A percentile compares a stretch with the other conserved stretches of the same genome.
These are phyloP conservation scores for Rubia tinctorum DNA, from an alignment of 305 asterid species.

Conservation along the genomic window DNA sequence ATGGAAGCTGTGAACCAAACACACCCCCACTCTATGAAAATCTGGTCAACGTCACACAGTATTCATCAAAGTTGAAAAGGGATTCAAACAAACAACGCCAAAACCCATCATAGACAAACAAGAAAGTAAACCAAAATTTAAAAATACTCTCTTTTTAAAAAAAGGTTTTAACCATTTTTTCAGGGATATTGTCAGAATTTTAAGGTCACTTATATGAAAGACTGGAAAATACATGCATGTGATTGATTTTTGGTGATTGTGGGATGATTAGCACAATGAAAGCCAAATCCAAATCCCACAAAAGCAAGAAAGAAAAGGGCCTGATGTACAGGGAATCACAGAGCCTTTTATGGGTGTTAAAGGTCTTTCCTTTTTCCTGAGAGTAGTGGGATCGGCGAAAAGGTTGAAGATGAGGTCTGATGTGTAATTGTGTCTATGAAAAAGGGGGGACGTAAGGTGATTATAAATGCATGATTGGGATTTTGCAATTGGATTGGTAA, in stretches of 20 bases:
- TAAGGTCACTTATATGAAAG: slow-evolving; percentile 6
- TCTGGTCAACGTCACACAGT: not conserved
- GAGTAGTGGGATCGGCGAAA: slow-evolving; percentile 18
- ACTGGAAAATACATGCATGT: slow-evolving; percentile 11
- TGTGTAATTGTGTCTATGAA: not conserved
- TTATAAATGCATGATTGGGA: not conserved
- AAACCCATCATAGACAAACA: not conserved
- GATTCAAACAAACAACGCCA: not conserved
- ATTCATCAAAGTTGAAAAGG: slow-evolving; percentile 4
- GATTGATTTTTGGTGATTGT: slow-evolving; percentile 5
- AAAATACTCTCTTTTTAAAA: not conserved
- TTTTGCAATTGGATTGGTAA: not conserved
- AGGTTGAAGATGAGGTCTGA: slow-evolving; percentile 10
- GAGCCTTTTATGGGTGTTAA: not conserved
- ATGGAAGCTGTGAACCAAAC: not conserved
- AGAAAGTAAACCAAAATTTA: not conserved
- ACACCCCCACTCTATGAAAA: not conserved
- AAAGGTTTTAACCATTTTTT: not conserved
- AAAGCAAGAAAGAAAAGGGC: slow-evolving; percentile 10
- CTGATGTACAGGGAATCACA: not conserved
- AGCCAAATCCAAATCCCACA: slow-evolving; percentile 5
- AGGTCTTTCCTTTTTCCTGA: not conserved
- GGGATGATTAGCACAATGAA: slow-evolving; percentile 1
- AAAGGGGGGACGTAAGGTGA: not conserved
- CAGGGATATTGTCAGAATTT: not conserved